Conservation (phyloP, 1,284 basidiomycete genomes). For the Mycena sp. region DNA sequence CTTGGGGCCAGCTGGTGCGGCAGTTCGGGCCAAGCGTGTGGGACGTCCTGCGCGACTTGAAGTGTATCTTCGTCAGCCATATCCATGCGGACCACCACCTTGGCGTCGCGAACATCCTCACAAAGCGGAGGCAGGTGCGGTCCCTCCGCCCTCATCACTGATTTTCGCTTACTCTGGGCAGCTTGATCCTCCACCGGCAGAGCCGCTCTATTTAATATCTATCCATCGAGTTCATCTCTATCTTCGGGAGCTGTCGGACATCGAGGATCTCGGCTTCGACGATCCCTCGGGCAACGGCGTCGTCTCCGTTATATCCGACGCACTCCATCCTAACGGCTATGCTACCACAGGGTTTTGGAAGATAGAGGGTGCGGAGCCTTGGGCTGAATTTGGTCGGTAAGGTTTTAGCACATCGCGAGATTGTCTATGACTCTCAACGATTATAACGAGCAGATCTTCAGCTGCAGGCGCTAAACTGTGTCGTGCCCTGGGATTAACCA, state of each 20-base stretch:
- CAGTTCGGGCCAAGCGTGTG: slow-evolving; percentile 76
- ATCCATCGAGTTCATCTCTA: slow-evolving; percentile 64
- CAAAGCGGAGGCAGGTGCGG: slow-evolving; percentile 75
- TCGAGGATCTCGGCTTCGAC: slow-evolving; percentile 74
- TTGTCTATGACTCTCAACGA: background rate
- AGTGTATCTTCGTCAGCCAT: slow-evolving; percentile 89
- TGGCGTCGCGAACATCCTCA: slow-evolving; percentile 80
- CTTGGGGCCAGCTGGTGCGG: slow-evolving; percentile 87
- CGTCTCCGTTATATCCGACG: slow-evolving; percentile 60
- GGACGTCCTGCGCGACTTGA: slow-evolving; percentile 72
- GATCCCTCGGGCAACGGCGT: slow-evolving; percentile 59
- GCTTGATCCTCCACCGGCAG: slow-evolving; percentile 65
- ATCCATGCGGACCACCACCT: slow-evolving; percentile 94
- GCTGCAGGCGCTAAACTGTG: slow-evolving; percentile 49
- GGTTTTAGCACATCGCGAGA: background rate
- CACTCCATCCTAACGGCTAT: slow-evolving; percentile 58
- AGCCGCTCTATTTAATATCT: slow-evolving; percentile 78
- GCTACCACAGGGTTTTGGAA: slow-evolving; percentile 47
- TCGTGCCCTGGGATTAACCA: slow-evolving; percentile 57
- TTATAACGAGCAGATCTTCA: slow-evolving; percentile 8
- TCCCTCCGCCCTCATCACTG: background rate
- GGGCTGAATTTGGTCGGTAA: slow-evolving; percentile 4
- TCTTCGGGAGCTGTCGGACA: slow-evolving; percentile 68
- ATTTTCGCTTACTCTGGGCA: slow-evolving; percentile 37
- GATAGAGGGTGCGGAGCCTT: slow-evolving; percentile 48